Conservation (phyloP, 352 stramenopile species). For the Pythium chondricola region DNA sequence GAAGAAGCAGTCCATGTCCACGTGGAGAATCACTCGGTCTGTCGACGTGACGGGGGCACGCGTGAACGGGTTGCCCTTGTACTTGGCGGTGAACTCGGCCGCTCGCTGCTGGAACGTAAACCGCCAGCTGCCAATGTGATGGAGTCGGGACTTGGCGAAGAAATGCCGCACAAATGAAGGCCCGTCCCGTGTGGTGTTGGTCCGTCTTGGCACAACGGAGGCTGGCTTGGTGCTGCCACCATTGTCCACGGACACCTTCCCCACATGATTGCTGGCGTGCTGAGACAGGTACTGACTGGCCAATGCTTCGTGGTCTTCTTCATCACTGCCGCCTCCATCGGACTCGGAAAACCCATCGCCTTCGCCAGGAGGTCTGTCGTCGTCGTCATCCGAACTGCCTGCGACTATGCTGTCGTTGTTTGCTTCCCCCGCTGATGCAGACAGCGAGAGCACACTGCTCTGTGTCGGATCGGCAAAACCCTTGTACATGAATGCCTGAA, state of each 20-base stretch:
- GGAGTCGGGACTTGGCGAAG: conserved; percentile 79
- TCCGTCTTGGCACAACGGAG: conserved; percentile 3
- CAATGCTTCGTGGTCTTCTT: conserved; percentile 14
- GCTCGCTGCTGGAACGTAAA: conserved; percentile 68
- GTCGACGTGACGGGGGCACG: conserved; percentile 27
- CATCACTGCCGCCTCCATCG: conserved; percentile 16
- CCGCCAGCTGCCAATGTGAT: conserved; percentile 81
- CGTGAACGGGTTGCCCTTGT: conserved; percentile 35
- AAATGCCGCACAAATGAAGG: conserved; percentile 70
- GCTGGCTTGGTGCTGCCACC: background rate
- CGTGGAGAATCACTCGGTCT: conserved; percentile 89
- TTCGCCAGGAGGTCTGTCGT: no score
- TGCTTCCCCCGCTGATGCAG: background rate
- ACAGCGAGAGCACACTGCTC: conserved; percentile 27
- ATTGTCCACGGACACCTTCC: background rate
- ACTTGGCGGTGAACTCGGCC: conserved; percentile 52
- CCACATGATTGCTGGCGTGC: background rate
- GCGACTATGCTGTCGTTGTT: background rate
- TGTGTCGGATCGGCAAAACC: conserved; percentile 77
- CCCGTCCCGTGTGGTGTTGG: conserved; percentile 67
- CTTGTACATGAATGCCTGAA: conserved; percentile 80
- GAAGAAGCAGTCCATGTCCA: conserved; percentile 99
- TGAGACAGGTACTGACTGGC: conserved; percentile 16
- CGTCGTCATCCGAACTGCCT: background rate
- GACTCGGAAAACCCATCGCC: conserved; percentile 22